phyloP scores from a whole-genome alignment of 23 red algal genomes.

The Cyanidioschyzon merolae region DNA sequence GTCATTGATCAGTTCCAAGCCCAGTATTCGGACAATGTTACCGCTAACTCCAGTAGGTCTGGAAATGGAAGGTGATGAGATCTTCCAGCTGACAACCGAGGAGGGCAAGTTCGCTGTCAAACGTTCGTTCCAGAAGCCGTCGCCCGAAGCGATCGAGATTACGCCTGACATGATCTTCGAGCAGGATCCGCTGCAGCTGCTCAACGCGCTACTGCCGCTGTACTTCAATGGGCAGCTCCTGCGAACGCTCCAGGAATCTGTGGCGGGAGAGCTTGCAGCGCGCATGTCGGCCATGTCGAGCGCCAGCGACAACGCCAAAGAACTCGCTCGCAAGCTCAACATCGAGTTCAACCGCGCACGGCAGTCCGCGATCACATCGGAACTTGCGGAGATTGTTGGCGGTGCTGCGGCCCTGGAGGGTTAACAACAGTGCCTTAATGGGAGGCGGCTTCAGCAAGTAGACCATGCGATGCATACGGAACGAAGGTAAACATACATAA shows the following conservation, averaged over 20 bases:
- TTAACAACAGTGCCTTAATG: background rate
- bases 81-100: constrained; percentile 73
- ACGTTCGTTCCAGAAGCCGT: constrained; percentile 19
- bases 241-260: constrained; percentile 82
- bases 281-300: constrained; percentile 93
- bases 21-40: constrained; percentile 73
- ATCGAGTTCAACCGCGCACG: constrained; percentile 77
- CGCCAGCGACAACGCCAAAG: constrained; percentile 97
- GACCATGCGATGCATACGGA: background rate
- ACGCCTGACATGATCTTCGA: constrained; percentile 98
- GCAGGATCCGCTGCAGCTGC: constrained; percentile 91
- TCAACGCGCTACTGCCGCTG: constrained; percentile 95
- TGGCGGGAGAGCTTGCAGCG: constrained; percentile 83
- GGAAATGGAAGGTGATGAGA: constrained; percentile 75
- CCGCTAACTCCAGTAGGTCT: constrained; percentile 78
- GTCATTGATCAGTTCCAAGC: constrained; percentile 54
- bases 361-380: constrained; percentile 93
- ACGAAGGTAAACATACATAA: background rate
- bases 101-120: constrained; percentile 66
- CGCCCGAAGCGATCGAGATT: constrained; percentile 44
- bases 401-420: constrained; percentile 28
- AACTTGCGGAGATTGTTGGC: constrained; percentile 87
- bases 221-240: constrained; percentile 98
- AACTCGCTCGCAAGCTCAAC: constrained; percentile 52
- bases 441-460: too few species aligned